A percentile compares a stretch with the other conserved stretches of the same genome.
Conservation (phyloP, 345 rosid species). For the Hypericum perforatum region DNA sequence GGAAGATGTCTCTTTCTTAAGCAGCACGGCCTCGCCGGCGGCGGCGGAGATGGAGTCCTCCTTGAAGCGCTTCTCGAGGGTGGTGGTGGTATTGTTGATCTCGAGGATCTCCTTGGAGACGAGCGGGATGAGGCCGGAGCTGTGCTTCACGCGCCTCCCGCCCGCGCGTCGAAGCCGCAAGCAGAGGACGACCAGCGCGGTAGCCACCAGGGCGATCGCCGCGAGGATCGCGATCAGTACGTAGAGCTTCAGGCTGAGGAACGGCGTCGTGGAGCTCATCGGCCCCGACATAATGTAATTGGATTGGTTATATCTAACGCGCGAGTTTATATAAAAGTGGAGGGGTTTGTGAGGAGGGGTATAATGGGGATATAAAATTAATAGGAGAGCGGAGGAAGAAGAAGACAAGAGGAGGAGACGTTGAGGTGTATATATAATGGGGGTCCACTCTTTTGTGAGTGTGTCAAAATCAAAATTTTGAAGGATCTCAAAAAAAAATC, state of each 20-base stretch:
- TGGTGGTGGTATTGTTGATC: no score
- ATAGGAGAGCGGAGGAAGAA: no score
- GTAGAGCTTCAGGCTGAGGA: conserved; percentile 52
- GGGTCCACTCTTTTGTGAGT: no score
- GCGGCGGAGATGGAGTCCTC: conserved; percentile 21
- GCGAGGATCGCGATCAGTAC: conserved; percentile 41
- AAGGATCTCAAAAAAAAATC: no score
- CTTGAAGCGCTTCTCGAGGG: conserved; percentile 24
- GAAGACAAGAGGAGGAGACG: no score
- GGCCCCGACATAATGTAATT: no score
- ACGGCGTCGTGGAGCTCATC: conserved; percentile 22
- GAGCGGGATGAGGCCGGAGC: conserved; percentile 62
- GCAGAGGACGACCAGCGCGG: conserved; percentile 46
- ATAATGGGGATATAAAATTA: no score
- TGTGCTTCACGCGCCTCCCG: conserved; percentile 55
- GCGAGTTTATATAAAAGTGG: no score
- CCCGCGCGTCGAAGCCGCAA: conserved; percentile 35
- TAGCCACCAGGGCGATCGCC: conserved; percentile 23
- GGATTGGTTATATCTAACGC: no score
- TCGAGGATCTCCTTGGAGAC: conserved; percentile 66
- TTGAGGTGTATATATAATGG: no score
- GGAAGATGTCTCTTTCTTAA: conserved; percentile 12
- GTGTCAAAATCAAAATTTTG: no score
- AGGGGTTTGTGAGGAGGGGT: no score
- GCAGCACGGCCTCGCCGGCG: conserved; percentile 15